phyloP scores from a whole-genome alignment of 352 stramenopile genomes.

The Lagenidium sp. region DNA sequence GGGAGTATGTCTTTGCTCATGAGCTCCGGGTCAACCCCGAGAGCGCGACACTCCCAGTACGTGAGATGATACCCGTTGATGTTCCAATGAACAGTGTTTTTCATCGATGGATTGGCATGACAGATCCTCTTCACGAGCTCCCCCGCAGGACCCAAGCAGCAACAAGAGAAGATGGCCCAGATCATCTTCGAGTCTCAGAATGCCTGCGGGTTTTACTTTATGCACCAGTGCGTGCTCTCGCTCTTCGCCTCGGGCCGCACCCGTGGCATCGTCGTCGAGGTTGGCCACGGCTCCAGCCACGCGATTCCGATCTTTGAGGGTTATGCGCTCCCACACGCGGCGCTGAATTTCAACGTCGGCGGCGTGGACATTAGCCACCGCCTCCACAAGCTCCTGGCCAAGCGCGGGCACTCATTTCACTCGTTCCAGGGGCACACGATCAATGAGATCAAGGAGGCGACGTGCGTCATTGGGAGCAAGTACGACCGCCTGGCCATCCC shows the following conservation, averaged over 20 bases:
- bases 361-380: conserved; percentile 71
- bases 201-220: conserved; percentile 75
- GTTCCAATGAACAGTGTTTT: background rate
- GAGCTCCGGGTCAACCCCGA: conserved; percentile 72
- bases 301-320: conserved; percentile 84
- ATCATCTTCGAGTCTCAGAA: conserved; percentile 84
- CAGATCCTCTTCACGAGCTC: conserved; percentile 69
- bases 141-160: conserved; percentile 37
- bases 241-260: conserved; percentile 84
- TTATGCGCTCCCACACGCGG: conserved; percentile 69
- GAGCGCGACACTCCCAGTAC: conserved; percentile 47
- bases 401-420: conserved; percentile 60
- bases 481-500: conserved; percentile 14
- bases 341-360: conserved; percentile 52
- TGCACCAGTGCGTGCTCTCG: conserved; percentile 78
- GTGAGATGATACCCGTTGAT: background rate
- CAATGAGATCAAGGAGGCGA: conserved; percentile 80
- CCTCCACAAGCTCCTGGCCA: conserved; percentile 58
- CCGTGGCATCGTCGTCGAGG: conserved; percentile 77
- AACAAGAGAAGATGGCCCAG: conserved; percentile 75
- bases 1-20: conserved; percentile 78
- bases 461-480: conserved; percentile 26
- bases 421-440: conserved; percentile 66
- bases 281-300: conserved; percentile 79
- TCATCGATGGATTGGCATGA: background rate